Evolutionary conservation across 805 yeast genomes (phyloP).

Genomic region (Yarrowia sp.): DNA sequence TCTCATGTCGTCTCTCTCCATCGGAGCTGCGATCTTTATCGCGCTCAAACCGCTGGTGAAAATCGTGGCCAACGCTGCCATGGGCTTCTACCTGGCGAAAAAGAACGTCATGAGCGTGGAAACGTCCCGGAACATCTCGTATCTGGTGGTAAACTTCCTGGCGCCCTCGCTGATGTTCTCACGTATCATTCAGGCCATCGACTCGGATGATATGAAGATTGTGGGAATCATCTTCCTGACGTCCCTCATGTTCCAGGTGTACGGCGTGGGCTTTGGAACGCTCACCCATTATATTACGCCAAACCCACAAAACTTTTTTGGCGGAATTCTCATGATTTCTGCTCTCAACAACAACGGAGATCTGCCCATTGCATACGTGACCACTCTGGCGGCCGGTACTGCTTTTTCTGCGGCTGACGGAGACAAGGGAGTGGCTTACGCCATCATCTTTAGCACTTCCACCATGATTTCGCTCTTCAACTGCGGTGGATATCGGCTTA

Average conservation of each 20-base stretch:
- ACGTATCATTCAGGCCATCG: constrained; percentile 70
- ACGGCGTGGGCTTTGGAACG: constrained; percentile 56
- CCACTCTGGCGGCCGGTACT: constrained; percentile 68
- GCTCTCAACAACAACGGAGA: constrained; percentile 81
- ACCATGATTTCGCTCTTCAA: constrained; percentile 69
- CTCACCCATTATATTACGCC: constrained; percentile 58
- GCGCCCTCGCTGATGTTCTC: constrained; percentile 79
- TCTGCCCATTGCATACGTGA: constrained; percentile 79
- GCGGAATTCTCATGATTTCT: constrained; percentile 76
- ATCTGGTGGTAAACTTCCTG: constrained; percentile 69
- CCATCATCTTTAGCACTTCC: constrained; percentile 62
- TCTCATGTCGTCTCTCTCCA: constrained; percentile 21
- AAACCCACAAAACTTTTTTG: constrained; percentile 75
- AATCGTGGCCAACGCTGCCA: constrained; percentile 71
- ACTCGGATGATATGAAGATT: constrained; percentile 70
- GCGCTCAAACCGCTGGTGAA: constrained; percentile 88
- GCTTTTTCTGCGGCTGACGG: constrained; percentile 65
- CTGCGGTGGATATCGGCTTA: constrained; percentile 72
- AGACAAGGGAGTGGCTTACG: constrained; percentile 80
- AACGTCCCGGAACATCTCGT: constrained; percentile 72
- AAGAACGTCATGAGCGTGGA: constrained; percentile 67
- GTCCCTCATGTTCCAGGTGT: constrained; percentile 54
- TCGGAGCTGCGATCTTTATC: constrained; percentile 73
- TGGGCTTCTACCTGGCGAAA: constrained; percentile 71
- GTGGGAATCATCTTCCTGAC: constrained; percentile 69